Percentiles rank a stretch among this genome's conserved stretches.
Conservation (phyloP, 257 asterid species). For the Thymus quinquecostatus region DNA sequence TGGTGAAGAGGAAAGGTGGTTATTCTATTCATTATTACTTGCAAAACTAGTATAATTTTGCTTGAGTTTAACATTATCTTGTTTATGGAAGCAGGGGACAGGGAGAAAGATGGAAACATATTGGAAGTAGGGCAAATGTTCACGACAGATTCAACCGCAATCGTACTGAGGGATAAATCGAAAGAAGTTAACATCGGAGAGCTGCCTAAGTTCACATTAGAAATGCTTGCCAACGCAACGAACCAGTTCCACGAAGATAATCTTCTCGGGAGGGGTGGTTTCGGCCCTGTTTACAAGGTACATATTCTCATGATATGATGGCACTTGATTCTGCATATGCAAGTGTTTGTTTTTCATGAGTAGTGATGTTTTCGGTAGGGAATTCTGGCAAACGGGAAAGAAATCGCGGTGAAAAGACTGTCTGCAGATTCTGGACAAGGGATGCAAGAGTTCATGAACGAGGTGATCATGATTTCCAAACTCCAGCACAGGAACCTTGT, state of each 20-base stretch:
- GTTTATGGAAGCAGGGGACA: background rate
- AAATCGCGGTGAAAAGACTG: constrained; percentile 48
- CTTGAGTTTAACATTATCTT: background rate
- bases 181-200: constrained; percentile 33
- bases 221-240: constrained; percentile 42
- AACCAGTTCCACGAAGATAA: constrained; percentile 27
- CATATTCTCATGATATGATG: background rate
- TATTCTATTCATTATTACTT: background rate
- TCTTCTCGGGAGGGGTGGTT: constrained; percentile 47
- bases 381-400: constrained; percentile 35
- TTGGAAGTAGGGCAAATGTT: constrained; percentile 19
- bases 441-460: constrained; percentile 46
- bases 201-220: constrained; percentile 40
- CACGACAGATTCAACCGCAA: constrained; percentile 23
- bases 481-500: constrained; percentile 53
- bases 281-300: constrained; percentile 50
- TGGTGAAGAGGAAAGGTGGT: constrained; percentile 46
- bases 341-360: too few relatives aligned
- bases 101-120: background rate
- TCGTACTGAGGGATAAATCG: constrained; percentile 21
- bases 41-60: background rate
- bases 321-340: background rate
- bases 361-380: constrained; percentile 29
- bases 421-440: constrained; percentile 49
- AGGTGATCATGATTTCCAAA: constrained; percentile 46